A percentile compares a stretch with the other conserved stretches of the same genome.
Evolutionary conservation across 2,329 filamentous ascomycete genomes (phyloP).

Genomic region (Ascochyta fabae): DNA sequence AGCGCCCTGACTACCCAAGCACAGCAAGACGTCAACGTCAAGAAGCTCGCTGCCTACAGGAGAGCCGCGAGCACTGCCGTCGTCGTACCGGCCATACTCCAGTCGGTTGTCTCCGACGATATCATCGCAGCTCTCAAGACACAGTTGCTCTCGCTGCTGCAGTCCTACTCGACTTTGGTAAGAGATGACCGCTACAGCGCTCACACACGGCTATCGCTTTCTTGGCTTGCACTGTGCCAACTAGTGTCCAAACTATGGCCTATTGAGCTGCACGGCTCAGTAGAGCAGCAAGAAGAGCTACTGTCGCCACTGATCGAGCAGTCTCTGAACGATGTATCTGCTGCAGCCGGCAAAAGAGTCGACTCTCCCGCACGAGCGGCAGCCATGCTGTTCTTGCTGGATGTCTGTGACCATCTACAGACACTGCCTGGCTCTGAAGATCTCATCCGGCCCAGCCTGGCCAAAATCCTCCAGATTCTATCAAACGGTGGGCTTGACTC

Average conservation of each 20-base stretch:
- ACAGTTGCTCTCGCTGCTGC: slow-evolving; percentile 32
- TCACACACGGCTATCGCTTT: slow-evolving; percentile 23
- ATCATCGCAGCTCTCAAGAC: slow-evolving; percentile 27
- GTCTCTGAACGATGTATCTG: slow-evolving; percentile 32
- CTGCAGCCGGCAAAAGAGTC: slow-evolving; percentile 18
- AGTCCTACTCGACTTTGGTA: slow-evolving; percentile 29
- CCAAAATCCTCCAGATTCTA: slow-evolving; percentile 32
- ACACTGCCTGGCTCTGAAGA: slow-evolving; percentile 31
- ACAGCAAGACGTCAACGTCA: slow-evolving; percentile 25
- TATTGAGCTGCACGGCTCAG: slow-evolving; percentile 35
- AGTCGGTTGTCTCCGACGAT: slow-evolving; percentile 35
- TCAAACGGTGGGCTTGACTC: slow-evolving; percentile 20
- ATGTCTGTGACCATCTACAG: slow-evolving; percentile 33
- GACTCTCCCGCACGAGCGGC: slow-evolving; percentile 29
- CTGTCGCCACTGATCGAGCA: slow-evolving; percentile 36
- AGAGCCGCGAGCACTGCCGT: slow-evolving; percentile 38
- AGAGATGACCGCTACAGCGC: slow-evolving; percentile 27
- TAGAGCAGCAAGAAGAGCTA: slow-evolving; percentile 29
- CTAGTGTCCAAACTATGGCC: slow-evolving; percentile 42
- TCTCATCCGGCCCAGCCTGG: slow-evolving; percentile 27
- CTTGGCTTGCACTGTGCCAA: slow-evolving; percentile 41
- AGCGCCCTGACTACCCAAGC: slow-evolving; percentile 18
- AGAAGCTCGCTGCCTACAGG: slow-evolving; percentile 28
- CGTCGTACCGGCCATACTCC: slow-evolving; percentile 37
- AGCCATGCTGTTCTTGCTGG: slow-evolving; percentile 38